Percentiles rank a stretch among this genome's conserved stretches.
Evolutionary conservation across 1,284 basidiomycete species (phyloP).

Genomic region (Bjerkandera adusta): DNA sequence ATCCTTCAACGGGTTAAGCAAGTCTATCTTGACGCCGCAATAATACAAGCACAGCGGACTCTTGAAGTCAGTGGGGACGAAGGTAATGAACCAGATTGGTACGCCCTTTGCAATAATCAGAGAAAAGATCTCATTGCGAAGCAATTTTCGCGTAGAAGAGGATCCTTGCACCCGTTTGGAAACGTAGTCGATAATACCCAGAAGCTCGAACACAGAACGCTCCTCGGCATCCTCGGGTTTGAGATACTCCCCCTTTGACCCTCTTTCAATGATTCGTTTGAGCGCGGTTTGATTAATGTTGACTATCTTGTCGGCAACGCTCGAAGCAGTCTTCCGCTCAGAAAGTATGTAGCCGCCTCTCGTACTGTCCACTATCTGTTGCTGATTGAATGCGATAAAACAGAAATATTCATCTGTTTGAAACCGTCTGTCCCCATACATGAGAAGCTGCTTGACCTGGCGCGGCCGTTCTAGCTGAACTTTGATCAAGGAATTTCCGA

Average conservation of each 20-base stretch:
- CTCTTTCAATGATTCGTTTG: slow-evolving; percentile 15
- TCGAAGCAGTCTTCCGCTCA: slow-evolving; percentile 23
- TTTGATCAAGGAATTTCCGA: slow-evolving; percentile 11
- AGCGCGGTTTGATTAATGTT: slow-evolving; percentile 26
- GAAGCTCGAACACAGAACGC: slow-evolving; percentile 30
- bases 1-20: slow-evolving; percentile 13
- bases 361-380: slow-evolving; percentile 30
- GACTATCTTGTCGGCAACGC: slow-evolving; percentile 26
- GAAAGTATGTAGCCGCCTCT: slow-evolving; percentile 29
- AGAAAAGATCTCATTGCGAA: slow-evolving; percentile 37
- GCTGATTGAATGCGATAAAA: slow-evolving; percentile 36
- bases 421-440: slow-evolving; percentile 38
- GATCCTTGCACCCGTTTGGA: slow-evolving; percentile 31
- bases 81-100: slow-evolving; percentile 36
- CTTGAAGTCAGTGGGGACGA: slow-evolving; percentile 31
- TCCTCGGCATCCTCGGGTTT: no score
- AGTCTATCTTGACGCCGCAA: slow-evolving; percentile 20
- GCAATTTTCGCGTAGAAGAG: slow-evolving; percentile 26
- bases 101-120: slow-evolving; percentile 30
- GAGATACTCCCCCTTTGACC: slow-evolving; percentile 20
- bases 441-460: slow-evolving; percentile 27
- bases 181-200: slow-evolving; percentile 33
- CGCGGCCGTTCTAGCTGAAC: neutral
- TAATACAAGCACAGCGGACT: slow-evolving; percentile 33
- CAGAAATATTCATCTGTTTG: slow-evolving; percentile 34